Evolutionary conservation across 352 stramenopile genomes (phyloP), one percentile per base, ranked within the genome.

Genomic region (Phytophthora cactorum): DNA sequence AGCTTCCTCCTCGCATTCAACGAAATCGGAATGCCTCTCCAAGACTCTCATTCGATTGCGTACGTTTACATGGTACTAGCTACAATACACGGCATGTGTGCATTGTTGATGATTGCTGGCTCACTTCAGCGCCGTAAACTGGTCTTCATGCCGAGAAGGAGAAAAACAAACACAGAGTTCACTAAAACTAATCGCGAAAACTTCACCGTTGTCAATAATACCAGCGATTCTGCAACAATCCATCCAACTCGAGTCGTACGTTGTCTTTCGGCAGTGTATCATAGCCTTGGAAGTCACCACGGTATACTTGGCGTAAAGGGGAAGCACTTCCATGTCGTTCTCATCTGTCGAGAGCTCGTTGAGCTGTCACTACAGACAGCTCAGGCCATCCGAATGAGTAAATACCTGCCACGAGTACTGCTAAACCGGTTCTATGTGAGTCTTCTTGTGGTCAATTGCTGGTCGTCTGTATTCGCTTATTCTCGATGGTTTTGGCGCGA

Each of bases 371-470:
- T 69, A 17, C 70, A 77, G 10, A 62, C 51, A 1, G n/a, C 41
- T 2, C 69, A 77, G 41, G 65, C 59, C n/a, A 62, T 72, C 47
- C 57, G 58, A 12, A 78, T 78, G 56, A 78, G 70, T 38, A 58
- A 63, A 38, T 66, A 63, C 14, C 47, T 78, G 10, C 45, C 70
- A 31, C 57, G 55, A 12, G 5, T 66, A 12, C 64, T 71, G 43
- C 55, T 83, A 28, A 77, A 83, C 44, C 58, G 66, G 2, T 66
- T 81, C 17, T 78, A 73, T 12, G 65, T 74, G 15, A 44, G n/a
- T 14, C n/a, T 82, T 3, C 14, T 82, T 2, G 55, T 74, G n/a
- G 11, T 66, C 5, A 78, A 78, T 22, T 78, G 66, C 41, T 78
- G 66, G 60, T 63, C 59, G 3, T 52, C 59, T 25, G n/a, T 66